A percentile compares a stretch with the other conserved stretches of the same genome.
phyloP scores from a whole-genome alignment of 2,329 filamentous ascomycete genomes.

The Fusarium sp. region DNA sequence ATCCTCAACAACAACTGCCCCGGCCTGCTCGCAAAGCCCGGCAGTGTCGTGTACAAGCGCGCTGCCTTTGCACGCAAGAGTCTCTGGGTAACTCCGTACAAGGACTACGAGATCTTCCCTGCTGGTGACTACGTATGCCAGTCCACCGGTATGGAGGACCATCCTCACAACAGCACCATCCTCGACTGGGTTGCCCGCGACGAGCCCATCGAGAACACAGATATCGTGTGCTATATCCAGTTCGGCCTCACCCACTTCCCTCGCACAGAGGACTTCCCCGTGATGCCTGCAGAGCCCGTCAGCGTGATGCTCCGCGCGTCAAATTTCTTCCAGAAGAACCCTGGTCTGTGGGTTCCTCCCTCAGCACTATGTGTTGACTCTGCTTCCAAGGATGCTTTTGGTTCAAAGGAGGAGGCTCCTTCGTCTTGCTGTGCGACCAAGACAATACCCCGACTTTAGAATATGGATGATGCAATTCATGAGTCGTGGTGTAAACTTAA shows the following conservation, averaged over 20 bases:
- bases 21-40: conserved; percentile 82
- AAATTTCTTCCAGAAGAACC: conserved; percentile 87
- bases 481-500: conserved; percentile 7
- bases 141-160: conserved; percentile 77
- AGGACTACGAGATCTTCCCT: conserved; percentile 85
- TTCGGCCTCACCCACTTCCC: conserved; percentile 94
- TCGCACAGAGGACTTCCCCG: conserved; percentile 88
- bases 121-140: conserved; percentile 90
- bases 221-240: conserved; percentile 93
- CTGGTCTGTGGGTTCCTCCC: conserved; percentile 83
- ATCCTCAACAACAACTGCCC: conserved; percentile 89
- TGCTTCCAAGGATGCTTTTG: conserved; percentile 42
- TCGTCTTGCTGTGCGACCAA: conserved; percentile 44
- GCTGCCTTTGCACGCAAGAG: conserved; percentile 80
- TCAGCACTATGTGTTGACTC: conserved; percentile 46
- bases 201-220: conserved; percentile 81
- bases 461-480: conserved; percentile 1
- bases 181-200: conserved; percentile 83
- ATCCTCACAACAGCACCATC: conserved; percentile 73
- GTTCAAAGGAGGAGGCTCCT: conserved; percentile 27
- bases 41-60: conserved; percentile 86
- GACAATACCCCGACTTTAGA: conserved; percentile 28
- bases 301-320: conserved; percentile 81
- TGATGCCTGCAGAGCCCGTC: conserved; percentile 92
- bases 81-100: conserved; percentile 64